Percentiles rank a stretch among this genome's conserved stretches.
Evolutionary conservation across 164 flowering plant species (phyloP).

Genomic region (Nymphaea colorata): DNA sequence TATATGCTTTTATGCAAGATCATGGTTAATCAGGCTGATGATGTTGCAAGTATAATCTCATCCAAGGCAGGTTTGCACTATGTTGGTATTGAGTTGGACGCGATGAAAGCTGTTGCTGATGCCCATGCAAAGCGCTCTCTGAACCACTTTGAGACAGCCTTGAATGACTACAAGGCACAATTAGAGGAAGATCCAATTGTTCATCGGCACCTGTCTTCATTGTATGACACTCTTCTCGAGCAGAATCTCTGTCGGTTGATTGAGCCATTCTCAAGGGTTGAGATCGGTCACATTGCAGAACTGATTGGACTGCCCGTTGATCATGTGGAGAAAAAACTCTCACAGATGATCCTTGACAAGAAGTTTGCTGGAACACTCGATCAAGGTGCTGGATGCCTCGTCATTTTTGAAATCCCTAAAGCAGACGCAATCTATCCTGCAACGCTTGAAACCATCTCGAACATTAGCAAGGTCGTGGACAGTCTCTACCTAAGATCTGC

Average conservation of each 20-base stretch:
- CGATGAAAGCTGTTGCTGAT: constrained; percentile 69
- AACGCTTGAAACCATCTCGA: constrained; percentile 51
- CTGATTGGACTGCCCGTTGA: constrained; percentile 47
- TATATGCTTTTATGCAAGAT: constrained; percentile 58
- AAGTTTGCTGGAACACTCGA: constrained; percentile 57
- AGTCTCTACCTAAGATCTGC: constrained; percentile 50
- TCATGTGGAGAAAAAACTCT: constrained; percentile 50
- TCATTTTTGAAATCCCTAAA: constrained; percentile 51
- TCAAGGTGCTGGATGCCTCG: constrained; percentile 60
- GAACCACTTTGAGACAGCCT: constrained; percentile 45
- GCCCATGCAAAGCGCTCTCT: constrained; percentile 48
- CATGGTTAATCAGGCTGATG: constrained; percentile 64
- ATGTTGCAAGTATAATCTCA: constrained; percentile 54
- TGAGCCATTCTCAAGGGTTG: constrained; percentile 61
- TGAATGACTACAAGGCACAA: constrained; percentile 42
- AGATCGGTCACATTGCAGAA: constrained; percentile 47
- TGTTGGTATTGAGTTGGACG: constrained; percentile 56
- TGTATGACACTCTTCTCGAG: constrained; percentile 54
- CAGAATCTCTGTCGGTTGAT: constrained; percentile 63
- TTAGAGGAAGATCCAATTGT: constrained; percentile 63
- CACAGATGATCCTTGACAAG: constrained; percentile 63
- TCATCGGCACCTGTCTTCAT: constrained; percentile 58
- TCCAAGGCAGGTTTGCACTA: constrained; percentile 57
- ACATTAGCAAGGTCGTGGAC: constrained; percentile 55
- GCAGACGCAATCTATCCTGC: constrained; percentile 50